Base-by-base conservation (phyloP, 441 rosid species). In the Erysimum pusillum region DNA sequence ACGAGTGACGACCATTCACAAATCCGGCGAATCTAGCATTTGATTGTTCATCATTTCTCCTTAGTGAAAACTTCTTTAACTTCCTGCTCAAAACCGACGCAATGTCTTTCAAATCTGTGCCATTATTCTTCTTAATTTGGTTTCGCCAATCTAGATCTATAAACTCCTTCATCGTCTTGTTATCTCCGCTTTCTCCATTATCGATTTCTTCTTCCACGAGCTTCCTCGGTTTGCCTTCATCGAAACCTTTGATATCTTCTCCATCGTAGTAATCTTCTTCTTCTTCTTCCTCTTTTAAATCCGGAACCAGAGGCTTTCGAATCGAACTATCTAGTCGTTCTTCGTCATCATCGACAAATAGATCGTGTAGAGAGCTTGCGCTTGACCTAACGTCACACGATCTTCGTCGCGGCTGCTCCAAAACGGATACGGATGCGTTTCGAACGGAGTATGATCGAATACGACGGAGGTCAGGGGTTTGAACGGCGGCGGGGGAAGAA, bases 91-190 rank as follows among this genome's bases (percentile, higher is more conserved):
- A 84, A 49, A 78, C 79, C n/a, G 90, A 85, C 12, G 88, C 87
- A 12, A 79, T 76, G 11, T 79, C 85, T 73, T 84, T 64, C 15
- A 88, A 77, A 18, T 73, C 81, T 60, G 44, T 81, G 22, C 81
- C 75, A 9, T 74, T 71, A 41, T 51, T 69, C 78, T 80, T 87
- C 80, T 79, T 86, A 34, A 65, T 76, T 32, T 71, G 83, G 45
- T 46, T 72, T 61, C 81, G 76, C 76, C 66, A 53, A 69, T 90
- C 92, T 64, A 90, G 88, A 88, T 90, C 94, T 80, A 90, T 86
- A 10, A 86, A 82, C 77, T 90, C 94, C 79, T 86, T 90, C 89
- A 90, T 84, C 61, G 90, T 88, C 80, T 76, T 86, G 31, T 74
- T 58, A 71, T 89, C 90, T 4, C 56, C 68, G 9, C 28, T 56